Conservation (phyloP, 2,329 filamentous ascomycete genomes). For the Scolecobasidium constrictum region DNA sequence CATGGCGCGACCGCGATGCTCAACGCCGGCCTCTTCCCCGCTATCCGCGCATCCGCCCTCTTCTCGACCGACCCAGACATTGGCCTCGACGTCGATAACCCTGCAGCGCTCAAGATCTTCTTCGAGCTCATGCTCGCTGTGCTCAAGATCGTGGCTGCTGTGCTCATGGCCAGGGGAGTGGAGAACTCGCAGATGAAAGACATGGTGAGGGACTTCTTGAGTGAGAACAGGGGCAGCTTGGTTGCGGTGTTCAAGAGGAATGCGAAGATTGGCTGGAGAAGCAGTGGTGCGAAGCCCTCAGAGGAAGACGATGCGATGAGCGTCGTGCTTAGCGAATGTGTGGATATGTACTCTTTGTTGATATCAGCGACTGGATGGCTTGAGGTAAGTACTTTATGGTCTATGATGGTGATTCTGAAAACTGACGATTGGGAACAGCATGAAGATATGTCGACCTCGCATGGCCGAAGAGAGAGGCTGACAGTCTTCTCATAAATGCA, state of each 20-base stretch:
- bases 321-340: conserved; percentile 61
- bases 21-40: conserved; percentile 76
- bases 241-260: conserved; percentile 84
- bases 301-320: conserved; percentile 34
- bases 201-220: conserved; percentile 69
- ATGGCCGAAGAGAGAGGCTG: background rate
- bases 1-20: conserved; percentile 79
- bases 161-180: conserved; percentile 68
- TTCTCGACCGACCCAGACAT: conserved; percentile 89
- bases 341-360: conserved; percentile 74
- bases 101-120: conserved; percentile 64
- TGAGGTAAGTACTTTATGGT: conserved; percentile 56
- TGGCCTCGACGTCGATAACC: conserved; percentile 62
- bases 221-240: conserved; percentile 72
- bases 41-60: conserved; percentile 69
- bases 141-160: conserved; percentile 69
- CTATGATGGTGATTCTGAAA: too few relatives aligned
- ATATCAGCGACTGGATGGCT: conserved; percentile 76
- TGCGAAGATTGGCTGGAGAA: conserved; percentile 50
- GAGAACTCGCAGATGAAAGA: conserved; percentile 65
- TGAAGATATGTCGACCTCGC: background rate
- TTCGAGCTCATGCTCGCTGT: conserved; percentile 75
- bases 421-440: too few relatives aligned
- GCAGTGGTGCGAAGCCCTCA: background rate
- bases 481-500: background rate